Evolutionary conservation across 305 asterid species (phyloP), one percentile per base, ranked within the genome.

Genomic region (Solanum hybrid): DNA sequence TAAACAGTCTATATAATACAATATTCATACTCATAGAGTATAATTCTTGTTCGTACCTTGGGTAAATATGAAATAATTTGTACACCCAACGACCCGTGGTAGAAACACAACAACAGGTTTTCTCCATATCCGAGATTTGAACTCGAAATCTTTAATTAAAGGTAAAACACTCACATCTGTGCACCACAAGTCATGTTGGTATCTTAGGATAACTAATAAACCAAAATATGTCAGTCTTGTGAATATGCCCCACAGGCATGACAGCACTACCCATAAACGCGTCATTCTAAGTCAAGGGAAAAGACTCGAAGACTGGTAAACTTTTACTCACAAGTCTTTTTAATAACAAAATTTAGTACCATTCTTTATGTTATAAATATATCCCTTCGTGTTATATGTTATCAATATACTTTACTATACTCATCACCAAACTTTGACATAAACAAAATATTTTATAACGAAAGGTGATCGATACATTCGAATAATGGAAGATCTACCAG

Each of bases 401-500:
- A 24, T 79, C 7, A 38, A 80, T 4, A 38, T 38, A 79, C 37
- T n/a, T 35, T 35, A 31, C 46, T 17, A 6, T 20, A 79, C 32
- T 79, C 32, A n/a, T 6, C 14, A 16, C 12, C 12, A 37, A 37
- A 37, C 42, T 37, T 10, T 5, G 20, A 78, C 31, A 10, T 78
- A 38, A 78, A n/a, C 40, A n/a, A 12, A 79, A 5, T 1, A 36
- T 5, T n/a, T 36, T 36, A n/a, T 24, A 42, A 36, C 7, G 56
- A 78, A 78, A 35, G 20, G 16, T 78, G 85, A 76, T 76, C 7
- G 14, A 37, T 79, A 22, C 66, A 2, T 38, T 38, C 35, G 8
- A 80, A 80, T 14, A 46, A 94, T 93, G 94, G 93, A 91, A 31
- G 94, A 91, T 37, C 89, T 96, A 90, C 98, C 98, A 0, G 98